A percentile compares a stretch with the other conserved stretches of the same genome.
Conservation (phyloP, 73 alveolate species). For the Symbiodinium pilosum region DNA sequence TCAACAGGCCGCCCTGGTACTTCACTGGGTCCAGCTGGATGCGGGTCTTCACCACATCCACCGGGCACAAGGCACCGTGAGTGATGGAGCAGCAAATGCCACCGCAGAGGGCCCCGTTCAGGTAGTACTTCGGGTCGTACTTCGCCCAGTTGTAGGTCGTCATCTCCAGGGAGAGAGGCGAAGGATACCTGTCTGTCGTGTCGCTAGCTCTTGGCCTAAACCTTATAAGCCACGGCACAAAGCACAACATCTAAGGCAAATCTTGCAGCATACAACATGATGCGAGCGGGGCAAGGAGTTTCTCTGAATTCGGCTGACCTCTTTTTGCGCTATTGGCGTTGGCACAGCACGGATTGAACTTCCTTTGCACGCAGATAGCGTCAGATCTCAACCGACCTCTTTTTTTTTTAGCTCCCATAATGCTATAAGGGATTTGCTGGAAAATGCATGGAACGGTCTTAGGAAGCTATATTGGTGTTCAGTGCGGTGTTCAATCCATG, state of each 20-base stretch:
- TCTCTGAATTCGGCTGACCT: neutral
- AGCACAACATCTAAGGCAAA: neutral
- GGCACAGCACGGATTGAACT: neutral
- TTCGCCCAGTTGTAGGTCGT: conserved; percentile 83
- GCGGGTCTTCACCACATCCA: conserved; percentile 95
- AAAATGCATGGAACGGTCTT: neutral
- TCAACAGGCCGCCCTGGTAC: conserved; percentile 74
- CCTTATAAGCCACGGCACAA: neutral
- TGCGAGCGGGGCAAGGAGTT: neutral
- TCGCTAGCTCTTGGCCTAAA: neutral
- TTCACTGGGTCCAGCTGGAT: conserved; percentile 91
- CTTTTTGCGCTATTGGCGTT: neutral
- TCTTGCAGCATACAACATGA: neutral
- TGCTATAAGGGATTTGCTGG: neutral
- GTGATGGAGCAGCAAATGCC: conserved; percentile 94
- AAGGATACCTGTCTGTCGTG: neutral
- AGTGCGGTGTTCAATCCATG: neutral
- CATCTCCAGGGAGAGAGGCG: neutral
- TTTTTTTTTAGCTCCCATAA: no score
- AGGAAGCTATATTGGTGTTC: neutral
- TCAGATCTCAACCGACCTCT: no score
- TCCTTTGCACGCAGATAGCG: neutral
- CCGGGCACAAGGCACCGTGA: conserved; percentile 94
- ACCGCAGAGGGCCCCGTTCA: conserved; percentile 90
- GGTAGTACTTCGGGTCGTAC: conserved; percentile 89